Base-by-base conservation (phyloP, 106 monocot genomes). In the Allium sativum region DNA sequence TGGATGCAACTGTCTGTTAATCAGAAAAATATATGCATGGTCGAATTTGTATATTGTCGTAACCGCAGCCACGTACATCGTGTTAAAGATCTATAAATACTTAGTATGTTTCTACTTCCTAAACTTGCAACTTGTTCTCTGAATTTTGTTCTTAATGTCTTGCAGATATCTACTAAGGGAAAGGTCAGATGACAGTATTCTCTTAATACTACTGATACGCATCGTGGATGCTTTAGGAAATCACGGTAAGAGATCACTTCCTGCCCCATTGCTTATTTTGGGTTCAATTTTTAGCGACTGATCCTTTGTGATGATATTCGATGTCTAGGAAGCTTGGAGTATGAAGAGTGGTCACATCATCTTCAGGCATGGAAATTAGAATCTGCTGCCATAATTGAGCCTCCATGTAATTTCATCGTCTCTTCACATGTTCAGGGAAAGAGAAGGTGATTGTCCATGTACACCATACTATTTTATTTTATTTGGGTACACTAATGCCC, bases 161-260 rank as follows among this genome's bases (percentile, higher is more conserved):
- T 53, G 44, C 72, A 98, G 96, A 72, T 98, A 88, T 61, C 71
- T 92, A 44, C 62, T 88, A 59, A 73, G 83, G 59, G 78, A 88
- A 70, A 82, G 88, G 77, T 76, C 96, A 59, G 96, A 98, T 68
- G 96, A 98, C 78, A 98, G 92, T 72, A 92, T 91, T 45, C 96
- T 98, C 48, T 69, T 98, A n/a, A 63, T 92, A 15, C 96, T 98
- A 46, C 53, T 92, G 45, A 92, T 92, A 60, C 96, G 82, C 51
- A 71, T 92, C 62, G 80, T 98, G 70, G 82, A 98, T 79, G 77
- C 88, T 59, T 71, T 98, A 68, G 80, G 61, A 69, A 98, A 88
- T 72, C 78, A 79, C 77, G 96, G 96, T 98, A 92, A 67, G 77
- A 18, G 12, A 31, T 31, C 5, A 31, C 31, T 31, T 31, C 31